phyloP scores from a whole-genome alignment of 768 basidiomycete genomes.

The Suillus plorans region DNA sequence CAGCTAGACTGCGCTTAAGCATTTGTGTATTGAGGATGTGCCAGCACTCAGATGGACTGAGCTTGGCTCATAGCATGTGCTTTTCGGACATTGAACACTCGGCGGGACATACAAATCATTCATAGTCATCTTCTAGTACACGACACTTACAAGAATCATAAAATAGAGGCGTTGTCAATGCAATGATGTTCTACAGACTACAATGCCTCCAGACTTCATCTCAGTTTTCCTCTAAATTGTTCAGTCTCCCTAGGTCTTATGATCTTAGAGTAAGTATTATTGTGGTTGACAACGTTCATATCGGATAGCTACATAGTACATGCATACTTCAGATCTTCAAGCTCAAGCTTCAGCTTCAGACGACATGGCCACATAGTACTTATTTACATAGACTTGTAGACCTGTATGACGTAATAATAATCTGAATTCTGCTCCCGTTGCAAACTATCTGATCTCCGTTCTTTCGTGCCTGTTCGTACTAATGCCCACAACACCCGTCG shows the following conservation, averaged over 20 bases:
- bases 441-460: neutral
- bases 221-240: too few relatives aligned
- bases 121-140: too few relatives aligned
- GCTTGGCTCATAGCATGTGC: too few relatives aligned
- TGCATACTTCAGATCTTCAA: neutral
- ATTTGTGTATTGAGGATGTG: too few relatives aligned
- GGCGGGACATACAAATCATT: too few relatives aligned
- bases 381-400: neutral
- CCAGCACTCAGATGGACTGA: too few relatives aligned
- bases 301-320: neutral
- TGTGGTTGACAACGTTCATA: neutral
- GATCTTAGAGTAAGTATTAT: neutral
- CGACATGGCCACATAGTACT: too few relatives aligned
- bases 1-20: too few relatives aligned
- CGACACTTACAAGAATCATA: too few relatives aligned
- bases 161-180: neutral
- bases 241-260: too few relatives aligned
- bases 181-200: neutral
- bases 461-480: neutral
- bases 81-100: too few relatives aligned
- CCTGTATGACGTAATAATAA: neutral
- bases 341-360: neutral
- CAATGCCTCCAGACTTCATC: too few relatives aligned
- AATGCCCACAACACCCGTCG: conserved; percentile 48
- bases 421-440: neutral